Evolutionary conservation across 495 filamentous ascomycete genomes (phyloP).

Genomic region (Aspergillus sclerotioniger): DNA sequence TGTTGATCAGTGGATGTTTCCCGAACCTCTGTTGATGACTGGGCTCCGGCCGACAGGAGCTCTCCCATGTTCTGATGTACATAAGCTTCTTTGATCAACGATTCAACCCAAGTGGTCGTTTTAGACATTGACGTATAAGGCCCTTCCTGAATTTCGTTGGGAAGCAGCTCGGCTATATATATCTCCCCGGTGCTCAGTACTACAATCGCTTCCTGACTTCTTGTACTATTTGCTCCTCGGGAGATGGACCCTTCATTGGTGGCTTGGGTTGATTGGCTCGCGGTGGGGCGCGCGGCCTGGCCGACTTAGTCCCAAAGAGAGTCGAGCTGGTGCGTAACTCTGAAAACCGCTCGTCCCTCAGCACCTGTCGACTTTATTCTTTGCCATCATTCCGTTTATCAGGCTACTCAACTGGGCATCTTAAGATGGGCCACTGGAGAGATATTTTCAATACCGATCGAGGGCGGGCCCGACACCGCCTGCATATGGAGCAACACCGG

Average conservation of each 20-base stretch:
- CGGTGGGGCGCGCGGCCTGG: background rate
- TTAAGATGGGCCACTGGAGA: slow-evolving; percentile 37
- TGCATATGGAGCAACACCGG: slow-evolving; percentile 34
- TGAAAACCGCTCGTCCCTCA: background rate
- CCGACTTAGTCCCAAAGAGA: background rate
- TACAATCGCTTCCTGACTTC: background rate
- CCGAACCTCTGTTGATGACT: slow-evolving; percentile 11
- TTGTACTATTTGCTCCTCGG: background rate
- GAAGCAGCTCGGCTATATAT: background rate
- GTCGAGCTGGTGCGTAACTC: background rate
- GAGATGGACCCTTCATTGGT: background rate
- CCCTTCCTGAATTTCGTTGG: slow-evolving; percentile 7
- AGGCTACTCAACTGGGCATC: background rate
- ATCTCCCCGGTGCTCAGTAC: background rate
- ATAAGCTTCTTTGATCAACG: slow-evolving; percentile 38
- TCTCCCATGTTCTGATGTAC: slow-evolving; percentile 41
- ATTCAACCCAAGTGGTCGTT: slow-evolving; percentile 35
- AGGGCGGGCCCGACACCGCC: slow-evolving; percentile 23
- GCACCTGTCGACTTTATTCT: background rate
- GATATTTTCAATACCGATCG: slow-evolving; percentile 31
- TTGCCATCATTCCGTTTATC: background rate
- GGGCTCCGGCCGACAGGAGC: slow-evolving; percentile 11
- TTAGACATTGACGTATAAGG: slow-evolving; percentile 23
- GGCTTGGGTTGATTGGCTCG: background rate
- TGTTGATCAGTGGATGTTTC: slow-evolving; percentile 16